Evolutionary conservation across 2,329 filamentous ascomycete genomes (phyloP), one percentile per base, ranked within the genome.

Genomic region (Rutstroemia sp.): DNA sequence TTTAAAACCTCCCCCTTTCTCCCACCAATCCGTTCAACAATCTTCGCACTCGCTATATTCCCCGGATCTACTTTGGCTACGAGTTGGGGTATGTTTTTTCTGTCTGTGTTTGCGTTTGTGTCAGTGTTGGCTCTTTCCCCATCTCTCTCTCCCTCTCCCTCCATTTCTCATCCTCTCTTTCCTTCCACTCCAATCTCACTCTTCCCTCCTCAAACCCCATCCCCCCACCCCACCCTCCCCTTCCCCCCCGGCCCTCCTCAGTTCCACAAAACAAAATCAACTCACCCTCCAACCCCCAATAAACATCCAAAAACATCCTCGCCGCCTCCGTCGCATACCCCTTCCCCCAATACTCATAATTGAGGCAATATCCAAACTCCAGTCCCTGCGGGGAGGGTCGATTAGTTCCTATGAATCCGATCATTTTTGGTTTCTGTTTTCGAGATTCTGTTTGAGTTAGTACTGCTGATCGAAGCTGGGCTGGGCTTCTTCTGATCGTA

Each of bases 331-430:
- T 60, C 14, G 58, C 60, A 56, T 58, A 65, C 19, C 63, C 63
- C n/a, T 52, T 54, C 3, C 62, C 62, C 61, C 64, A 66, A 51
- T 60, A 65, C 9, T 51, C 19, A 3, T 42, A 47, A 53, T 65
- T 59, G 8, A 65, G 19, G 46, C 55, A 60, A 55, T 65, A 67
- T 1, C 64, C 63, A 1, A 54, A 56, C 48, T 65, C 61, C 36
- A 65, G 42, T 5, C 62, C 62, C 19, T 64, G 55, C 0, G 50
- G 38, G 39, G 54, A 57, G 45, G 39, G 54, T 2, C 62, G 51
- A 54, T 62, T 63, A 25, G 63, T 65, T 12, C 64, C 64, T 6
- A 61, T 55, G 1, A 63, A 19, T 1, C 64, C 64, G 17, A 65
- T 61, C 57, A 65, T 61, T 48, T 56, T 60, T 27, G 46, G 46